Percentiles rank a stretch among this genome's conserved stretches.
Evolutionary conservation across 495 filamentous ascomycete genomes (phyloP).

Genomic region (Annulohypoxylon moriforme): DNA sequence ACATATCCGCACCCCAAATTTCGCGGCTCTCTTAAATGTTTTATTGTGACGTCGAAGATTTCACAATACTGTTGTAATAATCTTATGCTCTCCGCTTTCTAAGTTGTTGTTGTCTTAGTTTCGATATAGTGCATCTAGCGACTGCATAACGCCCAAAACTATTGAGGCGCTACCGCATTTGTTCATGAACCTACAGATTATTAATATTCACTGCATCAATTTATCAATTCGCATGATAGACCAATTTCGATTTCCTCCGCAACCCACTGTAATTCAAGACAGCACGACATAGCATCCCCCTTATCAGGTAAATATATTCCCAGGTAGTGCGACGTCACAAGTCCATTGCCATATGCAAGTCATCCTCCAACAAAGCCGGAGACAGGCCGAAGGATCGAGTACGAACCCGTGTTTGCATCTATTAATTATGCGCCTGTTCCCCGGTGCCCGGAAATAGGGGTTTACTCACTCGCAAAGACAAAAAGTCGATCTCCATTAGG

Average conservation of each 20-base stretch:
- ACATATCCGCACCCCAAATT: not conserved
- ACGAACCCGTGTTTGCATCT: constrained; percentile 36
- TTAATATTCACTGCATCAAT: not conserved
- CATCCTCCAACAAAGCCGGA: constrained; percentile 38
- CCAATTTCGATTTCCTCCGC: constrained; percentile 27
- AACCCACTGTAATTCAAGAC: constrained; percentile 15
- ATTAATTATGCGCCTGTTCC: constrained; percentile 31
- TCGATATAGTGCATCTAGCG: not conserved
- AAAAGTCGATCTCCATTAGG: constrained; percentile 23
- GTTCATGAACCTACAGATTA: constrained; percentile 30
- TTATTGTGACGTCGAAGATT: constrained; percentile 29
- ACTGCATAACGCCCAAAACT: constrained; percentile 30
- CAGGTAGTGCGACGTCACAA: constrained; percentile 4
- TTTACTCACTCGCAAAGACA: not conserved
- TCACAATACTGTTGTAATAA: constrained; percentile 1
- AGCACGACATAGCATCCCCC: not conserved
- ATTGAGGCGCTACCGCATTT: constrained; percentile 33
- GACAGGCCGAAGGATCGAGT: constrained; percentile 43
- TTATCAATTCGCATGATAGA: constrained; percentile 24
- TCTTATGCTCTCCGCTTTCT: constrained; percentile 8
- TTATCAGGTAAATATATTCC: constrained; percentile 16
- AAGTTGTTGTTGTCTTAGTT: constrained; percentile 9
- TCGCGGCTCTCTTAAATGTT: not conserved
- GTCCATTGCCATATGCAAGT: constrained; percentile 29
- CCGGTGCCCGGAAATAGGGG: constrained; percentile 36